These are phyloP conservation scores for Deinandra increscens DNA, from an alignment of 129 eudicot genomes.

Conservation along the genomic window DNA sequence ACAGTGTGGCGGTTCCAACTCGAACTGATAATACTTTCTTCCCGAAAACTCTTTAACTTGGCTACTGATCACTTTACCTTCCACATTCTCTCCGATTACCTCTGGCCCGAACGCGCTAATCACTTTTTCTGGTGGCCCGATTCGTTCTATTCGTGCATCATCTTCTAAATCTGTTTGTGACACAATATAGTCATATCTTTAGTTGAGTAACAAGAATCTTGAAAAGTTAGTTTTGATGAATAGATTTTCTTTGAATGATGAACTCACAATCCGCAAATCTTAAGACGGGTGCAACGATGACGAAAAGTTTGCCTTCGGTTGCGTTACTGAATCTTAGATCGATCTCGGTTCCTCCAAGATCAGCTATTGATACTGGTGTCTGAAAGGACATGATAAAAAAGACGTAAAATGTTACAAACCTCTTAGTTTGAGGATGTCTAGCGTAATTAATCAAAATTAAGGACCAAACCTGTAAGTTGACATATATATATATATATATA, in stretches of 20 bases:
- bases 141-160: slow-evolving; percentile 65
- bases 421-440: no score
- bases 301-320: slow-evolving; percentile 67
- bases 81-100: slow-evolving; percentile 88
- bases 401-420: no score
- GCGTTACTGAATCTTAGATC: slow-evolving; percentile 78
- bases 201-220: neutral
- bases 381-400: slow-evolving; percentile 24
- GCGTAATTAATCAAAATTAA: no score
- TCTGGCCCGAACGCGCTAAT: slow-evolving; percentile 92
- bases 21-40: slow-evolving; percentile 84
- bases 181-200: neutral
- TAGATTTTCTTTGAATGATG: neutral
- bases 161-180: slow-evolving; percentile 66
- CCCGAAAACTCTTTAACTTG: slow-evolving; percentile 70
- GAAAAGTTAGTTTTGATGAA: neutral
- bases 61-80: slow-evolving; percentile 79
- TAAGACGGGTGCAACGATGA: slow-evolving; percentile 90
- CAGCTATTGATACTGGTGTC: slow-evolving; percentile 98
- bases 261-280: slow-evolving; percentile 85
- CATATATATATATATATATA: no score
- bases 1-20: slow-evolving; percentile 91
- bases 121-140: slow-evolving; percentile 84
- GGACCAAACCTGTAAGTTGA: no score
- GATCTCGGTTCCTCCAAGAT: slow-evolving; percentile 93